A percentile compares a stretch with the other conserved stretches of the same genome.
These are phyloP conservation scores for Corymbia maculata DNA, from an alignment of 345 rosid species.

Conservation along the genomic window DNA sequence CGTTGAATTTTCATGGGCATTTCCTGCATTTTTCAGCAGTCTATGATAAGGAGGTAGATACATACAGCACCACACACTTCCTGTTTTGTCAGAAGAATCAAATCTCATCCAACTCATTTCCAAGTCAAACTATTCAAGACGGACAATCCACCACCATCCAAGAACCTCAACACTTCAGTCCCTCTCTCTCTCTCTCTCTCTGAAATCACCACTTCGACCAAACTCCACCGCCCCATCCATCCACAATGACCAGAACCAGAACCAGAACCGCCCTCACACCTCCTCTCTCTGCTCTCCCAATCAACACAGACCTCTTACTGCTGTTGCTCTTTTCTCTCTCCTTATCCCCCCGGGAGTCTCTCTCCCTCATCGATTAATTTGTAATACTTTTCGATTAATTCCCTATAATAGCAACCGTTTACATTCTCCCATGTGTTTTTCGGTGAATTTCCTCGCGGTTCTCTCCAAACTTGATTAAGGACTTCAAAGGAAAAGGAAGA, in stretches of 20 bases:
- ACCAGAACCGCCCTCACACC: no score
- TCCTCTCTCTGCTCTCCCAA: no score
- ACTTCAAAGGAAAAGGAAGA: neutral
- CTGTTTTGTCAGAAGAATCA: neutral
- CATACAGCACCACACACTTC: neutral
- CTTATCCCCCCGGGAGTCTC: no score
- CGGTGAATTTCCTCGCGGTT: neutral
- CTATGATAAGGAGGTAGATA: neutral
- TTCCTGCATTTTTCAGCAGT: conserved; percentile 5
- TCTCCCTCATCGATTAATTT: no score
- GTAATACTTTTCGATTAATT: neutral
- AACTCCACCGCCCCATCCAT: neutral
- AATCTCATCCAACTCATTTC: neutral
- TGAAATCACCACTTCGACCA: neutral
- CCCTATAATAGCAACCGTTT: neutral
- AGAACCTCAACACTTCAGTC: neutral
- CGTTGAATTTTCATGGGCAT: neutral
- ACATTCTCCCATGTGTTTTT: neutral
- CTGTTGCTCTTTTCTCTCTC: no score
- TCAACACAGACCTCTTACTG: no score
- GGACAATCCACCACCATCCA: neutral
- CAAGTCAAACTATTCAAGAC: neutral
- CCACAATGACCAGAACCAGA: neutral
- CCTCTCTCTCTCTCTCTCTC: neutral
- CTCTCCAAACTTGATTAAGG: neutral